Evolutionary conservation across 345 rosid genomes (phyloP).

Genomic region (Brassica cretica): DNA sequence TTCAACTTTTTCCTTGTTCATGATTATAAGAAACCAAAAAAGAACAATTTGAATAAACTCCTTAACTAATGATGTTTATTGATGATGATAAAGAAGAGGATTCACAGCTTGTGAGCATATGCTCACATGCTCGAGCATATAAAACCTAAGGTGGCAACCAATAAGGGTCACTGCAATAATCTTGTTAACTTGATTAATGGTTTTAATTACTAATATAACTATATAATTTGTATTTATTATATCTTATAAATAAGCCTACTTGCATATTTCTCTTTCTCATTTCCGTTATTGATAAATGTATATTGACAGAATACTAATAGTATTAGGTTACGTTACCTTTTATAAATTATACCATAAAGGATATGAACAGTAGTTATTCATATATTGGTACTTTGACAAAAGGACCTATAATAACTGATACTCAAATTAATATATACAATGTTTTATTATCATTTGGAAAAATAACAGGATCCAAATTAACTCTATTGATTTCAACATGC

Average conservation of each 20-base stretch:
- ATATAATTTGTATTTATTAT: not conserved
- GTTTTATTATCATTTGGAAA: not conserved
- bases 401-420: not conserved
- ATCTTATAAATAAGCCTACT: not conserved
- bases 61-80: slow-evolving; percentile 28
- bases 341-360: not conserved
- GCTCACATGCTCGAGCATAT: slow-evolving; percentile 35
- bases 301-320: not conserved
- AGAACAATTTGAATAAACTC: slow-evolving; percentile 24
- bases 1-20: slow-evolving; percentile 29
- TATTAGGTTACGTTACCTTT: not conserved
- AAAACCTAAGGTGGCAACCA: slow-evolving; percentile 31
- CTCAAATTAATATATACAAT: not conserved
- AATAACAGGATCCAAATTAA: not conserved
- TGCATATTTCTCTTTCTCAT: slow-evolving; percentile 6
- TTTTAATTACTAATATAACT: slow-evolving; percentile 4
- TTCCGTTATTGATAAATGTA: not conserved
- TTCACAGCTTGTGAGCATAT: slow-evolving; percentile 38
- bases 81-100: slow-evolving; percentile 33
- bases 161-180: slow-evolving; percentile 33
- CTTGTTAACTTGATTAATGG: slow-evolving; percentile 9
- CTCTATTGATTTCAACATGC: not conserved
- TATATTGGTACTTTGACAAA: not conserved
- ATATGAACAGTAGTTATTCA: not conserved
- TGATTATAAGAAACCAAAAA: slow-evolving; percentile 28